A percentile compares a stretch with the other conserved stretches of the same genome.
Conservation (phyloP, 495 filamentous ascomycete genomes). For the Cairneyella variabilis region DNA sequence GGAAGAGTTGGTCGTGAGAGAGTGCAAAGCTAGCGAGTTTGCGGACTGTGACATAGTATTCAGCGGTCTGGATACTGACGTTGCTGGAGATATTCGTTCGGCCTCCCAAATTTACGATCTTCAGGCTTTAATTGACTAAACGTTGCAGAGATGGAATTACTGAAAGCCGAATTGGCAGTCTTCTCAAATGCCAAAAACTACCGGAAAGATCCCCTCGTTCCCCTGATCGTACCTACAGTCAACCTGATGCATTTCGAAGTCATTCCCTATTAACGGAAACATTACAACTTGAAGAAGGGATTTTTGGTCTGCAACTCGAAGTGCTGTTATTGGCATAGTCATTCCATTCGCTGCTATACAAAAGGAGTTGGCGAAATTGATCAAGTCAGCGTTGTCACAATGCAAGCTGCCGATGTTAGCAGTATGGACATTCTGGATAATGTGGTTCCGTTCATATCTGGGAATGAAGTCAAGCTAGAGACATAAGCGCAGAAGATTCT, state of each 20-base stretch:
- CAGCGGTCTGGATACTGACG: constrained; percentile 79
- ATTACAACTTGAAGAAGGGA: constrained; percentile 65
- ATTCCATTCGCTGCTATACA: constrained; percentile 85
- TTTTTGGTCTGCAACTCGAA: constrained; percentile 89
- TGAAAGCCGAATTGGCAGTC: constrained; percentile 71
- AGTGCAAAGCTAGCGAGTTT: constrained; percentile 72
- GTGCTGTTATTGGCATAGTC: constrained; percentile 84
- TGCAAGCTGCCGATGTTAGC: constrained; percentile 81
- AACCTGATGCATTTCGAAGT: constrained; percentile 75
- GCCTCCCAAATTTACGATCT: too few relatives aligned
- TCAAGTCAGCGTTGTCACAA: constrained; percentile 76
- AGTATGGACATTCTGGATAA: constrained; percentile 75
- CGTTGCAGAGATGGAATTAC: constrained; percentile 76
- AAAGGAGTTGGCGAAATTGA: constrained; percentile 68
- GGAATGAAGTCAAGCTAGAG: constrained; percentile 86
- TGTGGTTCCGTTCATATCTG: constrained; percentile 80
- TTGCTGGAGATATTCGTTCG: constrained; percentile 74
- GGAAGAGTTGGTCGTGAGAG: constrained; percentile 65
- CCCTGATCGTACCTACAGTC: constrained; percentile 80
- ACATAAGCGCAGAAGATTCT: constrained; percentile 85
- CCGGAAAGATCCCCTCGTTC: constrained; percentile 76
- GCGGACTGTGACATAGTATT: constrained; percentile 85
- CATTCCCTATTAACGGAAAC: constrained; percentile 69
- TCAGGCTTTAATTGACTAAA: too few relatives aligned
- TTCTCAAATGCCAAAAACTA: constrained; percentile 93